These are phyloP conservation scores for Ogataea methanolica DNA, from an alignment of 805 yeast species.

Conservation along the genomic window DNA sequence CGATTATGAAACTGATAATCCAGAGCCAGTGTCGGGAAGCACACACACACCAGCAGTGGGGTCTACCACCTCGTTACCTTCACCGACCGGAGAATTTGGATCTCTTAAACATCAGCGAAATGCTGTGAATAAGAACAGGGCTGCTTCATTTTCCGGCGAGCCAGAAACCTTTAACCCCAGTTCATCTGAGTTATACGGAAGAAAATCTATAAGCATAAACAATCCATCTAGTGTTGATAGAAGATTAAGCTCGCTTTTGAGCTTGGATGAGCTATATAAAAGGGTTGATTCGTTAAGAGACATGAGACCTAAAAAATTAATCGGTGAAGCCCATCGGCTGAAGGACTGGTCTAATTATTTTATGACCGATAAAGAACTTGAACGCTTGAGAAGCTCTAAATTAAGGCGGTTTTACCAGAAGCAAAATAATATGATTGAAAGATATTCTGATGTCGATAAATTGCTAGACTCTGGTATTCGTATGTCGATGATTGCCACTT, in stretches of 20 bases:
- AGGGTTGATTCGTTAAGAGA: conserved; percentile 32
- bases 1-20: neutral
- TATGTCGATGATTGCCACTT: conserved; percentile 56
- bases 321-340: conserved; percentile 37
- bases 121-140: neutral
- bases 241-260: conserved; percentile 20
- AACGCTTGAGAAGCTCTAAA: conserved; percentile 21
- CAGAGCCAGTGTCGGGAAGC: too few species aligned
- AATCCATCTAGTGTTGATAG: conserved; percentile 13
- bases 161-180: neutral
- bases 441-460: conserved; percentile 56
- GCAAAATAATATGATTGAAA: conserved; percentile 58
- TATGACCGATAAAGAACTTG: conserved; percentile 21
- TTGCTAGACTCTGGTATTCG: conserved; percentile 70
- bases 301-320: conserved; percentile 42
- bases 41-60: neutral
- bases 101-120: neutral
- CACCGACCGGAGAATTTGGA: conserved; percentile 10
- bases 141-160: conserved; percentile 10
- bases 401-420: conserved; percentile 43
- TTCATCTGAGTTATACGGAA: neutral
- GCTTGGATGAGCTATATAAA: conserved; percentile 13
- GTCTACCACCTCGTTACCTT: conserved; percentile 13
- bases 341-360: conserved; percentile 35
- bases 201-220: conserved; percentile 13